Evolutionary conservation across 2,329 filamentous ascomycete genomes (phyloP), one percentile per base, ranked within the genome.

Genomic region (Fusarium hostae): DNA sequence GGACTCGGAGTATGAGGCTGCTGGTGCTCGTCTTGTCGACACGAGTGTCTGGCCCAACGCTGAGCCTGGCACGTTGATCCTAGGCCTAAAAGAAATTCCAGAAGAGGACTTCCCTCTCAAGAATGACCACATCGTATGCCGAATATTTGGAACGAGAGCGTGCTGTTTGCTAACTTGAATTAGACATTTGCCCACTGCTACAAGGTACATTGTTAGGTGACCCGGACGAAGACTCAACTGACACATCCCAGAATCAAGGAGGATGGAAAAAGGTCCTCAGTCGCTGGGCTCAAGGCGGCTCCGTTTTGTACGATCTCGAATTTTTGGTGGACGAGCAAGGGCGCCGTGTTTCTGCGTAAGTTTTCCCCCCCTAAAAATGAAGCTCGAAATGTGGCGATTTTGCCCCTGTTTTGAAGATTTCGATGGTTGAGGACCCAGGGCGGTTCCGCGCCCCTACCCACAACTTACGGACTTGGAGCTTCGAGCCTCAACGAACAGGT

Each of bases 221-320:
- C 41, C 8, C 26, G 8, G 10, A n/a, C 9, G 15, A 22, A 10
- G 15, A 22, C 7, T 5, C 16, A 78, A 88, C 88, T 56, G 90
- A 94, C 81, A 91, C 88, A 82, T 93, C 90, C 84, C 93, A 94
- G 86, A 83, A 88, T 73, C 94, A 96, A 82, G 89, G 84, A 32
- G 92, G 91, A 32, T 97, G 94, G 93, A 89, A 93, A 63, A 87
- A 88, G 44, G 92, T 94, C 9, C 89, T 97, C n/a, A 86, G 90
- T 63, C 88, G 95, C 61, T 98, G 94, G 81, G 88, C 92, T 32
- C 87, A 89, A 28, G 94, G 93, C 63, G 73, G 73, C 8, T 75
- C 71, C 9, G 47, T 73, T 11, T 88, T 98, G 18, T 89, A 94
- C 65, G 95, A 98, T 77, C 87, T 98, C 40, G 95, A 97, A 80